Evolutionary conservation across 306 rosid species (phyloP), one percentile per base, ranked within the genome.

Genomic region (Casuarina cunninghamiana): DNA sequence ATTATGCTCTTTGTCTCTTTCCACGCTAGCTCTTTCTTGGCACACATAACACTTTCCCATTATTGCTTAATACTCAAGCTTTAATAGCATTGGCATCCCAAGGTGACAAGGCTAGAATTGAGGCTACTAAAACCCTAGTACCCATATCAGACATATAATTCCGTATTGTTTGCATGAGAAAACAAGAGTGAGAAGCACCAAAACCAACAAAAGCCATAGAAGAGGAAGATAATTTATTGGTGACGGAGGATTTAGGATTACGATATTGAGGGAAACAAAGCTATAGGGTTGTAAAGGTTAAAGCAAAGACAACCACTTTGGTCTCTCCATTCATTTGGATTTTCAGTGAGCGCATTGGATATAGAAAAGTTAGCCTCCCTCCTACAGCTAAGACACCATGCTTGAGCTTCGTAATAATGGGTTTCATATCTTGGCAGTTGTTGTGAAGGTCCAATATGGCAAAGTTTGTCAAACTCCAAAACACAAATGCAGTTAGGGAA

Each of bases 21-120:
- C 32, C 32, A 26, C 32, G 32, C 1, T 26, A 0, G 32, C 32
- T 26, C 32, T 26, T 26, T 26, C 32, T 26, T 26, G 32, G 81
- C 69, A 91, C 97, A 61, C 99, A 93, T 32, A 73, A 48, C 41
- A 97, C 26, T 91, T 97, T 54, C 83, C 97, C 3, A 93, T 94
- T 5, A 96, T 93, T 21, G 99, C 98, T 72, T 90, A 96, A 86
- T 93, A 93, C 84, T 96, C 96, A 35, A 26, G 91, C 76, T 79
- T 97, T 93, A 0, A 97, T 93, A 39, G 99, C 98, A 54, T 87
- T 80, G 1, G 97, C 97, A 10, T 93, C 90, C 83, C 90, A 65
- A 19, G 97, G 91, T 19, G 97, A 86, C 58, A 88, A 69, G 16
- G 88, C 87, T 80, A 93, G 46, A 74, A 91, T 66, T 2, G 87